Evolutionary conservation across 805 yeast genomes (phyloP).

Genomic region (Starmerella etchellsii): DNA sequence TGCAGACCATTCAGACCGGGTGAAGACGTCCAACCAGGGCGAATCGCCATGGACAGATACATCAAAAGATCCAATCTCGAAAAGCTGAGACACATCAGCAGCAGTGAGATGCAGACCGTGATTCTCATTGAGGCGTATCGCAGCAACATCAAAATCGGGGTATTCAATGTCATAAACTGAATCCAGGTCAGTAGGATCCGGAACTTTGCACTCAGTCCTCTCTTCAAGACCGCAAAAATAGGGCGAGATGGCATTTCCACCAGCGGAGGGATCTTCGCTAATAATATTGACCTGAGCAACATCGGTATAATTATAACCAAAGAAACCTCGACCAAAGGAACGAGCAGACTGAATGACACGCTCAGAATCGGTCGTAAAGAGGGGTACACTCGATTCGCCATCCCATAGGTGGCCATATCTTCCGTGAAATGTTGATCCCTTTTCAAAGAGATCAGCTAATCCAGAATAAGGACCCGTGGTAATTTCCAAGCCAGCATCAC

Average conservation of each 20-base stretch:
- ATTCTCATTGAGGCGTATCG: slow-evolving; percentile 23
- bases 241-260: slow-evolving; percentile 51
- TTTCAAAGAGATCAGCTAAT: slow-evolving; percentile 32
- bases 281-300: slow-evolving; percentile 31
- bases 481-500: slow-evolving; percentile 32
- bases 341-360: slow-evolving; percentile 39
- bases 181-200: background rate
- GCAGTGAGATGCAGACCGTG: slow-evolving; percentile 32
- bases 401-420: slow-evolving; percentile 34
- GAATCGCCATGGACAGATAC: slow-evolving; percentile 37
- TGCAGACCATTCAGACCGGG: slow-evolving; percentile 36
- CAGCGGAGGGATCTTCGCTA: slow-evolving; percentile 37
- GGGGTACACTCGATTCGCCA: slow-evolving; percentile 30
- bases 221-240: slow-evolving; percentile 33
- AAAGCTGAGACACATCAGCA: slow-evolving; percentile 32
- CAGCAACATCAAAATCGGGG: slow-evolving; percentile 22
- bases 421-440: slow-evolving; percentile 35
- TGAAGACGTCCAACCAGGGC: slow-evolving; percentile 34
- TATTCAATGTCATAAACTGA: slow-evolving; percentile 3
- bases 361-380: slow-evolving; percentile 27
- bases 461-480: slow-evolving; percentile 38
- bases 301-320: slow-evolving; percentile 33
- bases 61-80: slow-evolving; percentile 40
- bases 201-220: slow-evolving; percentile 13
- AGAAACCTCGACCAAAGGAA: slow-evolving; percentile 48